Evolutionary conservation across 2,329 filamentous ascomycete genomes (phyloP), one percentile per base, ranked within the genome.

Genomic region (Ophiostoma sp.): DNA sequence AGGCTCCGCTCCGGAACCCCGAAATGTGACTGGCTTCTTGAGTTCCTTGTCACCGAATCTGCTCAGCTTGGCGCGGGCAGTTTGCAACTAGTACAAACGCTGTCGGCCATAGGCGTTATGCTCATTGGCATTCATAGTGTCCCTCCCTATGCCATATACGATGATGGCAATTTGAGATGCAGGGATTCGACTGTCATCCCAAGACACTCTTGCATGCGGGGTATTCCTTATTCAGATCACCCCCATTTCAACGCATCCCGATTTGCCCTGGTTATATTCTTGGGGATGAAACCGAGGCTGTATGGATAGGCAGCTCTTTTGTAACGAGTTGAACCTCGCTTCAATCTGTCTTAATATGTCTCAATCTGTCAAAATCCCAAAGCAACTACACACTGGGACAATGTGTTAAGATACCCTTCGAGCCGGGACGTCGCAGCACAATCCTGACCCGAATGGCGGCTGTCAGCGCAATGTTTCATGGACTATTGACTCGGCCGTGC

Each of bases 1-100:
- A 38, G 36, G 16, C 41, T 45, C 16, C 40, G 40, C 42, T 67
- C 68, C 68, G 68, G 62, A 67, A 38, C 65, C 65, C 68, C 68
- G 68, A 69, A 64, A 38, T n/a, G 44, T n/a, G 27, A 49, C 68
- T 60, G 65, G 18, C 36, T 9, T 62, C 4, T 8, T 36, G 18
- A 3, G 49, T 63, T 69, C 68, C 68, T 67, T 69, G 68, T 69
- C 65, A 18, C 65, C 68, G 68, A 69, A 58, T 47, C 18, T 36
- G 11, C 12, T 27, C 27, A 16, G 55, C 45, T 47, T 47, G 45
- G 45, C 45, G 11, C 45, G 45, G 4, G 16, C 8, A 8, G 42
- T 11, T 8, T 45, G 42, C 2, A 45, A 12, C 6, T 47, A 5
- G 11, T 18, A 41, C 45, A 41, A 6, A 1, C 2, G 18, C 2